Evolutionary conservation across 2,329 filamentous ascomycete genomes (phyloP), one percentile per base, ranked within the genome.

Genomic region (Eutypella sp.): DNA sequence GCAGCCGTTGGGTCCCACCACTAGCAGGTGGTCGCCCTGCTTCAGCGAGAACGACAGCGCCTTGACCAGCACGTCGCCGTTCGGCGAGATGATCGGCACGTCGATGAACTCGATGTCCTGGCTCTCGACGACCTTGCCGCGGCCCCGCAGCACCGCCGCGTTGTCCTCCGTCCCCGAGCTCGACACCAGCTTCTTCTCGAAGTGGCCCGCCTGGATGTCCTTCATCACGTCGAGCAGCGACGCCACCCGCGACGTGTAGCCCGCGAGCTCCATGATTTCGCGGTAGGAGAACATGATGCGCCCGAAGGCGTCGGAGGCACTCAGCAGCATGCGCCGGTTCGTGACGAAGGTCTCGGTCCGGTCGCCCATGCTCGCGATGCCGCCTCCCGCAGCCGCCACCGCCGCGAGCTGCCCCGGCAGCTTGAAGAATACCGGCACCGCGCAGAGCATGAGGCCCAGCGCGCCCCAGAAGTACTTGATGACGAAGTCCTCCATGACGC

Each of bases 401-500:
- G n/a, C n/a, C n/a, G 73, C 71, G 37, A 77, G 63, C 52, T 83
- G 76, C 2, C 87, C 87, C 0, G 91, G 90, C 16, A 96, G 78
- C 67, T 92, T 92, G 74, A 99, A 87, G 66, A 99, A 99, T 2
- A 97, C 92, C 0, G 93, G 93, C 1, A 96, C 84, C 66, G 89
- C 95, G 73, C 93, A 99, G 9, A 99, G 82, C 52, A 96, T 68
- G 53, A 99, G 76, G 2, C 93, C 93, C 37, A 99, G 68, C 2
- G 93, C 92, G 34, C 93, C 93, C 93, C 93, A 99, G 69, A 97
- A 93, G 65, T 99, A 99, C 68, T 99, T 99, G 68, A 99, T 96
- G 47, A 97, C 89, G 67, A 96, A 99, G 66, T 99, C 93, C 65
- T 99, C 93, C 92, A 97, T 96, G 60, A 99, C 85, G n/a, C 91